Conservation (phyloP, 257 asterid species). For the Solanum tarapatanum region DNA sequence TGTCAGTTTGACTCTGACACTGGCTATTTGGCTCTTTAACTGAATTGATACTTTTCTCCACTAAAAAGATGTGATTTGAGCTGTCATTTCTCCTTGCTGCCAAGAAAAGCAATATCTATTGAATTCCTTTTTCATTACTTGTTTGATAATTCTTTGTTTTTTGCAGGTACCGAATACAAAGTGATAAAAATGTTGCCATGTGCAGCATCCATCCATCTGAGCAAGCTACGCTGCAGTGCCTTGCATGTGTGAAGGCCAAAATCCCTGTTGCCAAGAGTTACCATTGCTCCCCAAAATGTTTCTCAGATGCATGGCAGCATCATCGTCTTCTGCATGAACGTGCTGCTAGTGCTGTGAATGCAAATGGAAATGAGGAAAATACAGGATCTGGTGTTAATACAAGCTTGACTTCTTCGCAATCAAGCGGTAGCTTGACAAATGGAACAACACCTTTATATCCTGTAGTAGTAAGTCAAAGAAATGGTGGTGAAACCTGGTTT, state of each 20-base stretch:
- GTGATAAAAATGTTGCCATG: slow-evolving; percentile 75
- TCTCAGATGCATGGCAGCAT: slow-evolving; percentile 87
- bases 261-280: slow-evolving; percentile 76
- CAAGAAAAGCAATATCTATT: neutral
- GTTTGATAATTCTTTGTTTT: neutral
- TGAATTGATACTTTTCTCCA: neutral
- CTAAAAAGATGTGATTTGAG: neutral
- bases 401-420: slow-evolving; percentile 35
- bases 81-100: neutral
- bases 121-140: neutral
- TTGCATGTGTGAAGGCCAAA: slow-evolving; percentile 85
- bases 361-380: slow-evolving; percentile 80
- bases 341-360: slow-evolving; percentile 65
- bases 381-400: slow-evolving; percentile 39
- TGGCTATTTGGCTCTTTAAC: neutral
- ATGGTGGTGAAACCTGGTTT: slow-evolving; percentile 88
- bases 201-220: slow-evolving; percentile 95
- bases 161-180: slow-evolving; percentile 87
- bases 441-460: slow-evolving; percentile 58
- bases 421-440: slow-evolving; percentile 48
- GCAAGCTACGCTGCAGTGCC: slow-evolving; percentile 90
- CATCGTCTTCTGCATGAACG: slow-evolving; percentile 93
- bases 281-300: slow-evolving; percentile 92
- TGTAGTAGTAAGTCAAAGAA: slow-evolving; percentile 55
- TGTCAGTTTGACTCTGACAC: neutral